A percentile compares a stretch with the other conserved stretches of the same genome.
phyloP scores from a whole-genome alignment of 768 basidiomycete species.

The Collybia mongolica region DNA sequence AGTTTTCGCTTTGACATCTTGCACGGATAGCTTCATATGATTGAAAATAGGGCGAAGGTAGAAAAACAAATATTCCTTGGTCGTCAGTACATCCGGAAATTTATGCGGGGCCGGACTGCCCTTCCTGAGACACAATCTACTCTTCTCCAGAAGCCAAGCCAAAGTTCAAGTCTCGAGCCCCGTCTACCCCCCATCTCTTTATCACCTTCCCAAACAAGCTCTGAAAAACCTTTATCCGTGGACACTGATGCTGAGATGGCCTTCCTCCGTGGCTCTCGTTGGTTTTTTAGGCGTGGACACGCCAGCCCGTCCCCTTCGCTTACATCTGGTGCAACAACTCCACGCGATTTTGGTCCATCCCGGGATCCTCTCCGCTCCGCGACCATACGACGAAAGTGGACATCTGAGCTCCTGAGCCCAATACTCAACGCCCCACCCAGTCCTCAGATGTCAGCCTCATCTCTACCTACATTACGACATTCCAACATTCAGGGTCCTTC shows the following conservation, averaged over 20 bases:
- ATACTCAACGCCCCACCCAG: slow-evolving; percentile 8
- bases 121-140: slow-evolving; percentile 20
- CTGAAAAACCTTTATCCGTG: slow-evolving; percentile 61
- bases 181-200: slow-evolving; percentile 15
- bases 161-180: slow-evolving; percentile 8
- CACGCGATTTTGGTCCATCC: slow-evolving; percentile 22
- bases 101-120: slow-evolving; percentile 36
- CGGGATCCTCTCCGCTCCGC: slow-evolving; percentile 39
- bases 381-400: slow-evolving; percentile 47
- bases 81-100: slow-evolving; percentile 65
- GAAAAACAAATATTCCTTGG: slow-evolving; percentile 83
- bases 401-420: slow-evolving; percentile 38
- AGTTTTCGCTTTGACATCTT: not conserved
- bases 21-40: slow-evolving; percentile 76
- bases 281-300: slow-evolving; percentile 54
- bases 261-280: slow-evolving; percentile 54
- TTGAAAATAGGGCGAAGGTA: slow-evolving; percentile 84
- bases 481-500: slow-evolving; percentile 2
- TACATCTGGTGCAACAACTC: slow-evolving; percentile 31
- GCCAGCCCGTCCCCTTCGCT: slow-evolving; percentile 28
- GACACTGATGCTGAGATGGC: slow-evolving; percentile 82
- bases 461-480: not conserved
- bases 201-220: slow-evolving; percentile 36
- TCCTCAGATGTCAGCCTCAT: slow-evolving; percentile 5
- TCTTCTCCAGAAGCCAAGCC: slow-evolving; percentile 15